These are phyloP conservation scores for Sesbania bispinosa DNA, from an alignment of 306 rosid genomes.

Conservation along the genomic window DNA sequence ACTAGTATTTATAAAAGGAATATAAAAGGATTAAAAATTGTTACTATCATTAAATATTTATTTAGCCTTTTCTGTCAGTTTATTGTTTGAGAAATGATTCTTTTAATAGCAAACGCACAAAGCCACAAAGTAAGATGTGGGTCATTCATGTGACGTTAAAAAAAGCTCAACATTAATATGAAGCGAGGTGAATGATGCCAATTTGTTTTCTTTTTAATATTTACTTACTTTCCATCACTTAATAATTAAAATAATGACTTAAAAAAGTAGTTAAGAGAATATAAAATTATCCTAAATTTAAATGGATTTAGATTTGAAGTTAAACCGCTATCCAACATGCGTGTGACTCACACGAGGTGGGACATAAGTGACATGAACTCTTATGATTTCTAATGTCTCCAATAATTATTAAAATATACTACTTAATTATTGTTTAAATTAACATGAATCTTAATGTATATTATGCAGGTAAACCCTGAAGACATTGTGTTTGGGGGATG, in stretches of 20 bases:
- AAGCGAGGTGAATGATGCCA: not conserved
- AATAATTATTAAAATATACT: not conserved
- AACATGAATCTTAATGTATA: not conserved
- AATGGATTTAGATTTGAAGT: no score
- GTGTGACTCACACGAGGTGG: not conserved
- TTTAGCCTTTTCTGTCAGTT: not conserved
- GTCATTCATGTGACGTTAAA: not conserved
- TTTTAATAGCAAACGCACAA: not conserved
- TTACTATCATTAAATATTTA: not conserved
- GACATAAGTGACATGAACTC: not conserved
- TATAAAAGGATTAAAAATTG: no score
- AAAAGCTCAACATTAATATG: not conserved
- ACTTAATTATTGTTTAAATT: not conserved
- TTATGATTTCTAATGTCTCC: not conserved
- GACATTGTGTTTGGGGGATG: slow-evolving; percentile 95
- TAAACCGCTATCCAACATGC: no score
- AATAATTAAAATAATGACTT: no score
- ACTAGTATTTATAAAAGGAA: no score
- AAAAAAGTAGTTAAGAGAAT: not conserved
- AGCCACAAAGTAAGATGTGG: not conserved
- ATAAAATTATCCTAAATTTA: not conserved
- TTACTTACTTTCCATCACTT: no score
- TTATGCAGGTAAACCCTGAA: slow-evolving; percentile 82
- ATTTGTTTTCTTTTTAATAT: no score
- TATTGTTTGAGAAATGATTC: not conserved